Percentiles rank a stretch among this genome's conserved stretches.
phyloP scores from a whole-genome alignment of 495 filamentous ascomycete species.

The Aspergillus cavernicola region DNA sequence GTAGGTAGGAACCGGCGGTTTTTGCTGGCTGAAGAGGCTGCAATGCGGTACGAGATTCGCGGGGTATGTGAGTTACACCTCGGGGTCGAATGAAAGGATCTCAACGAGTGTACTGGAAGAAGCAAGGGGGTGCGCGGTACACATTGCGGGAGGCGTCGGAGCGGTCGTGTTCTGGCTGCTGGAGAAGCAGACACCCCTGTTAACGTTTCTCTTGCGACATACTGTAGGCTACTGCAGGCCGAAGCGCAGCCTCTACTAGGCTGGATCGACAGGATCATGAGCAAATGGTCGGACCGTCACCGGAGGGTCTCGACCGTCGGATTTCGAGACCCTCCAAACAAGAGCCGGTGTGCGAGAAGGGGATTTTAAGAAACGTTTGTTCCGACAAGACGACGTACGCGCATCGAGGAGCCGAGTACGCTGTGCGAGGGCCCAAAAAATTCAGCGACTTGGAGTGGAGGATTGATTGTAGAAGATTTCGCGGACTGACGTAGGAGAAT shows the following conservation, averaged over 20 bases:
- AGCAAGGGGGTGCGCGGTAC: conserved; percentile 1
- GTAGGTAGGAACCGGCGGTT: conserved; percentile 65
- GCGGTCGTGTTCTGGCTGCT: conserved; percentile 3
- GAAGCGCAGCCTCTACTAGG: conserved; percentile 37
- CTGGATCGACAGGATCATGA: conserved; percentile 31
- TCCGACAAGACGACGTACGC: not conserved
- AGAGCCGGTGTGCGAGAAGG: not conserved
- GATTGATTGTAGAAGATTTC: too few relatives aligned
- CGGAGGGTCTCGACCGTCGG: conserved; percentile 13
- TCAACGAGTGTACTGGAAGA: not conserved
- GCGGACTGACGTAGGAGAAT: conserved; percentile 14
- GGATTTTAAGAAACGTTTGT: not conserved
- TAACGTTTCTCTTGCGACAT: conserved; percentile 25
- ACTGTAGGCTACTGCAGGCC: conserved; percentile 36
- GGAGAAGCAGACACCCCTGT: conserved; percentile 12
- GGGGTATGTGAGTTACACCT: conserved; percentile 17
- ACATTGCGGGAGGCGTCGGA: conserved; percentile 9
- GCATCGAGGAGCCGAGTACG: not conserved
- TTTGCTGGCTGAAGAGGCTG: conserved; percentile 70
- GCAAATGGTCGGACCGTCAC: conserved; percentile 9
- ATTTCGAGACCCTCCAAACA: conserved; percentile 17
- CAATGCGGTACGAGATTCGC: conserved; percentile 46
- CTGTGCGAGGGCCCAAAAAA: not conserved
- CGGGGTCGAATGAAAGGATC: conserved; percentile 31
- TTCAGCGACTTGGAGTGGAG: not conserved